These are phyloP conservation scores for Botrytis pseudocinerea DNA, from an alignment of 2,329 filamentous ascomycete species.

Conservation along the genomic window DNA sequence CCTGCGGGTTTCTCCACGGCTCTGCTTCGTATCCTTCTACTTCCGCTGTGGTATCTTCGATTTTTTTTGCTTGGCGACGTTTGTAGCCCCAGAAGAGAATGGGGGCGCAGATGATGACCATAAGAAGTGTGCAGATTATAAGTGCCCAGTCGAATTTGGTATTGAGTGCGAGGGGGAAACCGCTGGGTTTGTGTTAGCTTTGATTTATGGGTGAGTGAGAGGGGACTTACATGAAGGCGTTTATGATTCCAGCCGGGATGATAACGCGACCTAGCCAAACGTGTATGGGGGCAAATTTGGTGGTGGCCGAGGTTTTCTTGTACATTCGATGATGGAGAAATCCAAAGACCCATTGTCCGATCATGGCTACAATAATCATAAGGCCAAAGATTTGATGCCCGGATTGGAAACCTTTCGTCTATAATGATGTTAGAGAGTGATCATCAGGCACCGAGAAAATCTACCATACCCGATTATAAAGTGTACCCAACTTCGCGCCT, in stretches of 20 bases:
- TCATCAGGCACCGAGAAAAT: not conserved
- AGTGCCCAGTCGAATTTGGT: constrained; percentile 50
- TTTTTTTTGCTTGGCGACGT: constrained; percentile 1
- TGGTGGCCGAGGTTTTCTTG: constrained; percentile 51
- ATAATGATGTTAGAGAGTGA: constrained; percentile 19
- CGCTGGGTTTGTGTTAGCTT: constrained; percentile 42
- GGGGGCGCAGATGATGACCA: constrained; percentile 44
- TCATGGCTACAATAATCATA: constrained; percentile 52
- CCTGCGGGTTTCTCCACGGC: constrained; percentile 19
- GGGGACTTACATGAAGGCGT: constrained; percentile 55
- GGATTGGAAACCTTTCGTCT: constrained; percentile 55
- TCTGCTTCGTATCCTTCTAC: constrained; percentile 21
- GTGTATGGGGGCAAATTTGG: constrained; percentile 55
- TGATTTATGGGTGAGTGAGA: not conserved
- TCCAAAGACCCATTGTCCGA: constrained; percentile 56
- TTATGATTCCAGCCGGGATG: constrained; percentile 54
- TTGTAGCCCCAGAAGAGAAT: constrained; percentile 29
- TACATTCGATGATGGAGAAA: constrained; percentile 57
- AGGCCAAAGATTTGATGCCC: constrained; percentile 61
- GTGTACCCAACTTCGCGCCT: constrained; percentile 51
- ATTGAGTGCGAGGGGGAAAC: constrained; percentile 58
- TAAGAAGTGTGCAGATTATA: constrained; percentile 48
- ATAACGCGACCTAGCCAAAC: constrained; percentile 57
- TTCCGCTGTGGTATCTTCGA: not conserved
- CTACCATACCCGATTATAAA: constrained; percentile 56